Percentiles rank a stretch among this genome's conserved stretches.
These are phyloP conservation scores for Nigrospora oryzae DNA, from an alignment of 2,329 filamentous ascomycete genomes.

Conservation along the genomic window DNA sequence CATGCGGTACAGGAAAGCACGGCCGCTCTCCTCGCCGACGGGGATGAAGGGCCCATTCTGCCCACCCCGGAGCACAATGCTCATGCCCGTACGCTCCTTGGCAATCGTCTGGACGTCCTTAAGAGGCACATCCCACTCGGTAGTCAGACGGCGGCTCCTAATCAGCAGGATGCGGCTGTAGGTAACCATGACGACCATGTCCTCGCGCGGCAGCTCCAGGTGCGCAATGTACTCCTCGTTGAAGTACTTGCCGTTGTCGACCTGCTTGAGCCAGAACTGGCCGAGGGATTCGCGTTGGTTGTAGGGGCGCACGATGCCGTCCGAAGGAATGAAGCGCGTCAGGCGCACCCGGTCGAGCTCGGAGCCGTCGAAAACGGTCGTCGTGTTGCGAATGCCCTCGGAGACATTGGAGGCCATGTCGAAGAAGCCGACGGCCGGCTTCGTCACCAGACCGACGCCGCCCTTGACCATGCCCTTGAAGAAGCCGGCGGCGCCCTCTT, in stretches of 20 bases:
- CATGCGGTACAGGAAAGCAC: constrained; percentile 57
- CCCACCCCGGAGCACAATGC: constrained; percentile 78
- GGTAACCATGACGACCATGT: constrained; percentile 84
- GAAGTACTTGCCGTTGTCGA: constrained; percentile 96
- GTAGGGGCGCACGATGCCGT: constrained; percentile 92
- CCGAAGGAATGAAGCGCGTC: constrained; percentile 81
- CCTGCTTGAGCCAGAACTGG: constrained; percentile 97
- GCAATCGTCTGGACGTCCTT: constrained; percentile 96
- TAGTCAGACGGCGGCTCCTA: constrained; percentile 73
- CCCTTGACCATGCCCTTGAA: constrained; percentile 98
- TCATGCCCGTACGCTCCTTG: constrained; percentile 92
- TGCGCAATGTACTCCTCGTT: constrained; percentile 96
- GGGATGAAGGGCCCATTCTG: constrained; percentile 93
- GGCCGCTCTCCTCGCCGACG: constrained; percentile 74
- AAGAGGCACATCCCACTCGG: constrained; percentile 92
- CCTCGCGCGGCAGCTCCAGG: constrained; percentile 80
- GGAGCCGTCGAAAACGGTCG: constrained; percentile 92
- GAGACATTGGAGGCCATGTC: constrained; percentile 96
- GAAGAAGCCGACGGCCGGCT: constrained; percentile 92
- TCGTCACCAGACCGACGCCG: constrained; percentile 86
- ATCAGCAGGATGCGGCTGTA: constrained; percentile 85
- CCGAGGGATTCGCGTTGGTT: constrained; percentile 90
- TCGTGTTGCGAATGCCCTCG: constrained; percentile 96
- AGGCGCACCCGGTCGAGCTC: constrained; percentile 93
- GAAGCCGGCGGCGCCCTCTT: constrained; percentile 88